These are phyloP conservation scores for Dactylonectria estremocensis DNA, from an alignment of 2,329 filamentous ascomycete genomes.

Conservation along the genomic window DNA sequence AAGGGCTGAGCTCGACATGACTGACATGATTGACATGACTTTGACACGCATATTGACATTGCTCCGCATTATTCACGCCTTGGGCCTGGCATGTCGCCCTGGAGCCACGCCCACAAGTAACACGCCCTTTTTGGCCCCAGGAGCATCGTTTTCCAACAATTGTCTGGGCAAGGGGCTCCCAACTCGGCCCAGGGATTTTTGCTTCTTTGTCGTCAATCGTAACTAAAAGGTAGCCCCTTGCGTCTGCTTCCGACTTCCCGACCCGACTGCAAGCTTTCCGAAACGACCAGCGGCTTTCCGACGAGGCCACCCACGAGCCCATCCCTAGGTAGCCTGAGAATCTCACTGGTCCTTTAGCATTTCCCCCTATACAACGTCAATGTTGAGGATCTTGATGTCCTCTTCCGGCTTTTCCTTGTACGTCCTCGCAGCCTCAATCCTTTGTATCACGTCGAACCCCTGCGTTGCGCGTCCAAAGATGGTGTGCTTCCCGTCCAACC, in stretches of 20 bases:
- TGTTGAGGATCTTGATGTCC: constrained; percentile 97
- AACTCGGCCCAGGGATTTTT: neutral
- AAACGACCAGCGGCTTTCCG: neutral
- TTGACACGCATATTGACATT: constrained; percentile 19
- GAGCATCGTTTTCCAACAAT: neutral
- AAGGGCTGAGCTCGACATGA: constrained; percentile 31
- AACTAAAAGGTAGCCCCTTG: neutral
- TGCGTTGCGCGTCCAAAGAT: constrained; percentile 93
- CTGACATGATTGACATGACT: constrained; percentile 15
- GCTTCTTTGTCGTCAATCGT: neutral
- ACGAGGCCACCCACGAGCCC: too few species aligned
- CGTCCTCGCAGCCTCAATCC: constrained; percentile 92
- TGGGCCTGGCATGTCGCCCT: constrained; percentile 5
- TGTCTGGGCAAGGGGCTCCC: neutral
- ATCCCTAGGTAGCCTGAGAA: neutral
- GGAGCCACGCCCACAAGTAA: constrained; percentile 23
- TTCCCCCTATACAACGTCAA: constrained; percentile 71
- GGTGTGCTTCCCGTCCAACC: constrained; percentile 96
- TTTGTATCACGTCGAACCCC: constrained; percentile 94
- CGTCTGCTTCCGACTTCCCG: too few species aligned
- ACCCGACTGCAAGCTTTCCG: too few species aligned
- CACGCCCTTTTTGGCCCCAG: constrained; percentile 32
- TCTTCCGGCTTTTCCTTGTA: constrained; percentile 95
- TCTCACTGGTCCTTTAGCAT: neutral
- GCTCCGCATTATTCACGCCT: constrained; percentile 13